These are phyloP conservation scores for Diplodia intermedia DNA, from an alignment of 2,329 filamentous ascomycete genomes.

Conservation along the genomic window DNA sequence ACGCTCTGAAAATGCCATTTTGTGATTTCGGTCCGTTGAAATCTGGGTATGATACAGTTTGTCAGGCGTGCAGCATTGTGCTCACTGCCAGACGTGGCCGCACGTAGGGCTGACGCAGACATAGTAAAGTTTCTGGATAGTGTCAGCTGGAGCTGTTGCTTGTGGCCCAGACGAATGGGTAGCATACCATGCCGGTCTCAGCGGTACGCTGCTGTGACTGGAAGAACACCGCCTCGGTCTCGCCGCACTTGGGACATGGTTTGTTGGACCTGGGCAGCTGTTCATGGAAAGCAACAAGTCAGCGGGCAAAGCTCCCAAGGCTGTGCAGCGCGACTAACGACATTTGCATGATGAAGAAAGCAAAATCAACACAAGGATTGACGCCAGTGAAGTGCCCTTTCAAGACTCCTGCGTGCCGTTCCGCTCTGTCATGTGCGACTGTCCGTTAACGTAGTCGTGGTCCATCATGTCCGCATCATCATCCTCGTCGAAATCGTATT, in stretches of 20 bases:
- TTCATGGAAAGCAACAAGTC: conserved; percentile 58
- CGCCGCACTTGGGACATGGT: conserved; percentile 81
- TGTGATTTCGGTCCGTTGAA: conserved; percentile 4
- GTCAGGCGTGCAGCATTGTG: not conserved
- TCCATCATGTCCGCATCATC: conserved; percentile 33
- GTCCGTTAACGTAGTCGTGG: conserved; percentile 33
- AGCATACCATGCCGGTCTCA: conserved; percentile 94
- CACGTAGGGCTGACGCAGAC: conserved; percentile 95
- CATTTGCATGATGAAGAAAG: conserved; percentile 23
- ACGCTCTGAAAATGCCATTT: conserved; percentile 9
- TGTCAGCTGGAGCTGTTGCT: conserved; percentile 42
- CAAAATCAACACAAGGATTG: conserved; percentile 17
- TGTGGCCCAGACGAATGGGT: not conserved
- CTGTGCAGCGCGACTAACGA: conserved; percentile 32
- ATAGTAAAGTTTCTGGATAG: conserved; percentile 57
- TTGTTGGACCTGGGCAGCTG: conserved; percentile 92
- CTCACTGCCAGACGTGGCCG: conserved; percentile 76
- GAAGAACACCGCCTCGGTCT: conserved; percentile 95
- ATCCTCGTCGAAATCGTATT: conserved; percentile 32
- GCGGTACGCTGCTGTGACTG: conserved; percentile 97
- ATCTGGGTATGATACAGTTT: not conserved
- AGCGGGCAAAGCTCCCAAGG: conserved; percentile 43
- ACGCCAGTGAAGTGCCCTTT: conserved; percentile 1
- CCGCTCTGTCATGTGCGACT: conserved; percentile 27
- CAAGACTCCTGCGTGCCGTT: conserved; percentile 34